Evolutionary conservation across 768 basidiomycete species (phyloP).

Genomic region (Flagelloscypha sp.): DNA sequence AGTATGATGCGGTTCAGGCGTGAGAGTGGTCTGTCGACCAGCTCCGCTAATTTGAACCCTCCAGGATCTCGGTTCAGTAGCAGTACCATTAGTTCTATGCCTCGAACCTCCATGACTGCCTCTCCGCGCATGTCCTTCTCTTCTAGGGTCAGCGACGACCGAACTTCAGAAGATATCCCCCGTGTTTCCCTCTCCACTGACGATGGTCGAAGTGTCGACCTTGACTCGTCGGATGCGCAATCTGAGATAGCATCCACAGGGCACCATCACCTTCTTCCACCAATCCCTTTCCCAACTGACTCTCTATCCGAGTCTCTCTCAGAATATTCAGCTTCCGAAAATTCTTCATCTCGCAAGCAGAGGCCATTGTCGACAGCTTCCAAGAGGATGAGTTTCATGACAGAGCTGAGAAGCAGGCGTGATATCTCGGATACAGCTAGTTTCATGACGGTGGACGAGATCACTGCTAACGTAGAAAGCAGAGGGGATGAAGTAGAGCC

Average conservation of each 20-base stretch:
- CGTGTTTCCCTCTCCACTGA: constrained; percentile 70
- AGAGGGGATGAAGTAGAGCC: constrained; percentile 42
- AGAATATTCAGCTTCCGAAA: no score
- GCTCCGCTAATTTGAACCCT: constrained; percentile 41
- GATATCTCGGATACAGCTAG: constrained; percentile 86
- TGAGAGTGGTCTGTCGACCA: constrained; percentile 36
- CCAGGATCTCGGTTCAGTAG: constrained; percentile 37
- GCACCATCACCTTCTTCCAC: constrained; percentile 60
- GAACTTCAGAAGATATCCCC: constrained; percentile 44
- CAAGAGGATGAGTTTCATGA: constrained; percentile 67
- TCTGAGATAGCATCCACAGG: constrained; percentile 23
- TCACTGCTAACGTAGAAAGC: constrained; percentile 87
- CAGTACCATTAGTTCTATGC: constrained; percentile 18
- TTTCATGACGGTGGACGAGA: constrained; percentile 93
- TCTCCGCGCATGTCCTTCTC: constrained; percentile 39
- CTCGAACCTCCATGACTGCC: constrained; percentile 30
- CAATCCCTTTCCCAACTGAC: constrained; percentile 70
- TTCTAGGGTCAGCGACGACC: constrained; percentile 24
- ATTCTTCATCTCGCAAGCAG: no score
- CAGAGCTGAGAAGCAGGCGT: constrained; percentile 71
- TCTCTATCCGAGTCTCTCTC: constrained; percentile 76
- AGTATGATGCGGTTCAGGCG: constrained; percentile 67
- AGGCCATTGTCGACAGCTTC: constrained; percentile 43
- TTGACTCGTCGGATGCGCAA: constrained; percentile 50
- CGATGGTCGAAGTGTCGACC: constrained; percentile 57